Percentiles rank a stretch among this genome's conserved stretches.
Conservation (phyloP, 2,329 filamentous ascomycete genomes). For the Diplocarpon rosae region DNA sequence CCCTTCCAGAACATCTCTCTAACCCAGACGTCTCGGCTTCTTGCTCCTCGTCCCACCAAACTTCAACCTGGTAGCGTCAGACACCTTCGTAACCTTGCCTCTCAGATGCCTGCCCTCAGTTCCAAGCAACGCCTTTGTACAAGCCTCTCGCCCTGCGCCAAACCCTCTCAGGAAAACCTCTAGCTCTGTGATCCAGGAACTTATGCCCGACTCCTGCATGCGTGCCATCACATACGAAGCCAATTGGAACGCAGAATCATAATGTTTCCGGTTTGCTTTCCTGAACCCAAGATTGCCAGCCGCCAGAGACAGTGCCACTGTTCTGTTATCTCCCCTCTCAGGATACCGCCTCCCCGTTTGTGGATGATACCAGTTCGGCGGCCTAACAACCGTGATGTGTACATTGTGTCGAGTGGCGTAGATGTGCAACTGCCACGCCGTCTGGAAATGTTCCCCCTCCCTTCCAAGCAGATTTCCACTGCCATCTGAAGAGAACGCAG, state of each 20-base stretch:
- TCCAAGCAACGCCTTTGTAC: conserved; percentile 79
- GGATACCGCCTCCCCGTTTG: conserved; percentile 9
- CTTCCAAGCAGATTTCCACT: conserved; percentile 17
- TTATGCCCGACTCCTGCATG: conserved; percentile 71
- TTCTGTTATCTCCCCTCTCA: conserved; percentile 8
- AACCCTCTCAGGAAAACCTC: conserved; percentile 81
- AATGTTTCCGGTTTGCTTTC: conserved; percentile 68
- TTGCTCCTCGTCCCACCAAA: conserved; percentile 88
- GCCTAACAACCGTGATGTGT: conserved; percentile 80
- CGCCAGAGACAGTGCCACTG: conserved; percentile 51
- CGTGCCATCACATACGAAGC: conserved; percentile 72
- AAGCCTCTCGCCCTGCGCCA: conserved; percentile 76
- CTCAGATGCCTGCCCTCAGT: conserved; percentile 70
- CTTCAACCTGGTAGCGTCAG: conserved; percentile 82
- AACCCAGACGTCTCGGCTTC: conserved; percentile 65
- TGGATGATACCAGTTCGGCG: conserved; percentile 29
- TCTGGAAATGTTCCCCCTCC: conserved; percentile 27
- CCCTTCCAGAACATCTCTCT: conserved; percentile 3
- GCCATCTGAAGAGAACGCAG: conserved; percentile 11
- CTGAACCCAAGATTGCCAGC: conserved; percentile 86
- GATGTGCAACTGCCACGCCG: conserved; percentile 75
- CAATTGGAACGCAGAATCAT: conserved; percentile 88
- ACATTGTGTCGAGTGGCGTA: conserved; percentile 89
- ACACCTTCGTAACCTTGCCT: conserved; percentile 64
- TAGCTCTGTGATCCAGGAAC: conserved; percentile 62